Percentiles rank a stretch among this genome's conserved stretches.
Evolutionary conservation across 371 early-diverging fungal genomes (phyloP).

Genomic region (Caulochytrium protostelioides): DNA sequence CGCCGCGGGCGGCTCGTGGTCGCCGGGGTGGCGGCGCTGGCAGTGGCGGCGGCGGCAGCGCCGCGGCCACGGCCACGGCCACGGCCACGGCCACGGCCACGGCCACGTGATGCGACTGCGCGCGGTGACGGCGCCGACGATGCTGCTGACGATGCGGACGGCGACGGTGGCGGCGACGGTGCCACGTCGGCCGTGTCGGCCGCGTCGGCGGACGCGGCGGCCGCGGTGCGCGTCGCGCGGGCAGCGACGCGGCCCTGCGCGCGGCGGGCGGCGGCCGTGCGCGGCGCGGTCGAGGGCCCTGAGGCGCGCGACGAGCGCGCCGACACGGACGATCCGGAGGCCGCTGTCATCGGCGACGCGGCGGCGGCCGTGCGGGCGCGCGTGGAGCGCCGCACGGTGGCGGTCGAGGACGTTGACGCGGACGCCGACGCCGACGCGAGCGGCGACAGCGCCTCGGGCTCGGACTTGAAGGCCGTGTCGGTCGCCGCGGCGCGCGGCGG

Average conservation of each 20-base stretch:
- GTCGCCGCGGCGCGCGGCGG: no score
- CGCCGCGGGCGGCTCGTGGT: no score
- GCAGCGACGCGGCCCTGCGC: slow-evolving; percentile 8
- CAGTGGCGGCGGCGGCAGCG: no score
- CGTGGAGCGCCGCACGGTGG: not conserved
- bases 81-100: slow-evolving; percentile 4
- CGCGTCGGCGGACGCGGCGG: slow-evolving; percentile 1
- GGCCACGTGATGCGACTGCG: slow-evolving; percentile 5
- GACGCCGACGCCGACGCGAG: no score
- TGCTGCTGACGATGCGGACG: slow-evolving; percentile 1
- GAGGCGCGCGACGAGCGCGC: slow-evolving; percentile 5
- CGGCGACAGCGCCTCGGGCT: no score
- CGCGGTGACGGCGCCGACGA: slow-evolving; percentile 6
- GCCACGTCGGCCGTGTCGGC: slow-evolving; percentile 4
- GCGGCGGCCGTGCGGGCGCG: slow-evolving; percentile 3
- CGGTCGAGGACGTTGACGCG: no score
- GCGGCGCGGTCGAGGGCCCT: slow-evolving; percentile 6
- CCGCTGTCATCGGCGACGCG: slow-evolving; percentile 4
- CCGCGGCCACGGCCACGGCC: slow-evolving; percentile 6
- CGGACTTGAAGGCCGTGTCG: no score
- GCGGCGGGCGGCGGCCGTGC: slow-evolving; percentile 13
- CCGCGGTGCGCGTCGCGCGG: no score
- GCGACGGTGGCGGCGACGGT: slow-evolving; percentile 3
- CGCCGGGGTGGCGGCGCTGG: no score
- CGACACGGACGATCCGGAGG: slow-evolving; percentile 3